Percentiles rank a stretch among this genome's conserved stretches.
Evolutionary conservation across 352 stramenopile genomes (phyloP).

Genomic region (Phytophthora agathidicida): DNA sequence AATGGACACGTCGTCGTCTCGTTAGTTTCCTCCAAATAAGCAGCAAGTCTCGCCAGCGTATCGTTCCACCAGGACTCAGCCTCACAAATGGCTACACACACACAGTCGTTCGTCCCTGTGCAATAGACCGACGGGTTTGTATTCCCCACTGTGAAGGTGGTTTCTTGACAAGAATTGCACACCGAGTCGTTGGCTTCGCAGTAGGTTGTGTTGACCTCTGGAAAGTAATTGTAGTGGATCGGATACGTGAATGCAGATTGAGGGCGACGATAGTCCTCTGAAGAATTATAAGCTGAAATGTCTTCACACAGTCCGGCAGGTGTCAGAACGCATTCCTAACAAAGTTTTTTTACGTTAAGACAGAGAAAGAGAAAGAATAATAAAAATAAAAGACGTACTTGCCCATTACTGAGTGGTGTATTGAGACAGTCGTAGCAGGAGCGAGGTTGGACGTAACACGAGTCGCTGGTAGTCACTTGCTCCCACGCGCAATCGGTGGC

Average conservation of each 20-base stretch:
- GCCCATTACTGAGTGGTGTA: conserved; percentile 26
- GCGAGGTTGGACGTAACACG: conserved; percentile 53
- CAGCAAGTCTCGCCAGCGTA: conserved; percentile 40
- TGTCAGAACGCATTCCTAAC: conserved; percentile 53
- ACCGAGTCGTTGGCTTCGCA: conserved; percentile 44
- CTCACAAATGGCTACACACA: conserved; percentile 67
- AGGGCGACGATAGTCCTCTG: conserved; percentile 54
- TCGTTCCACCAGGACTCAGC: conserved; percentile 47
- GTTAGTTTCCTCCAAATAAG: conserved; percentile 19
- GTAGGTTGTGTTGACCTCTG: conserved; percentile 57
- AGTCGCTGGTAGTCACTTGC: conserved; percentile 28
- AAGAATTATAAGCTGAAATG: conserved; percentile 48
- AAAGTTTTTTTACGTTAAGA: too few species aligned
- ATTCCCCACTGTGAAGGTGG: conserved; percentile 41
- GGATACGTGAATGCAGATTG: conserved; percentile 40
- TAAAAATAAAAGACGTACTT: conserved; percentile 34
- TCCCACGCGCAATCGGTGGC: conserved; percentile 57
- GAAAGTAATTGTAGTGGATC: conserved; percentile 71
- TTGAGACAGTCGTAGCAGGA: conserved; percentile 73
- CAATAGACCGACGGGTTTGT: conserved; percentile 63
- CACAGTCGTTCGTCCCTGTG: conserved; percentile 38
- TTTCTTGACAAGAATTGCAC: conserved; percentile 44
- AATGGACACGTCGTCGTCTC: conserved; percentile 36
- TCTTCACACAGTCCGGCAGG: conserved; percentile 49
- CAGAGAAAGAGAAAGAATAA: not conserved